Conservation (phyloP, 2,329 filamentous ascomycete species). For the Venturiaceae sp. region DNA sequence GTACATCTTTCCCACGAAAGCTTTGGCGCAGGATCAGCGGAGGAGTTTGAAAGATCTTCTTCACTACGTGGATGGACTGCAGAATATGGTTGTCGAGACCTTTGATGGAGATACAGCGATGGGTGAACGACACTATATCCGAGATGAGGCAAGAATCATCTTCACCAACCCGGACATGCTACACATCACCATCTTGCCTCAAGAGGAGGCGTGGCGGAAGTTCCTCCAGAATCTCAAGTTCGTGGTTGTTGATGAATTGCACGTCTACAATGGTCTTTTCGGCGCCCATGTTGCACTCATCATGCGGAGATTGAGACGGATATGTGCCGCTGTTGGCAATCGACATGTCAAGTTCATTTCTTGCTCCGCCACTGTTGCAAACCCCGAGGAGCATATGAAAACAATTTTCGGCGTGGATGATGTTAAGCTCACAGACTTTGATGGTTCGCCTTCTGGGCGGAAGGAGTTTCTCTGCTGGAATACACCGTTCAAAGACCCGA, state of each 20-base stretch:
- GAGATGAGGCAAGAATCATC: constrained; percentile 83
- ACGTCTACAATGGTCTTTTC: constrained; percentile 93
- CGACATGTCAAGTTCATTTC: constrained; percentile 79
- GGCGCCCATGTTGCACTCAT: constrained; percentile 91
- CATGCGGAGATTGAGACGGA: constrained; percentile 77
- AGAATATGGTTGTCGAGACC: constrained; percentile 73
- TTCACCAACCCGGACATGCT: constrained; percentile 99
- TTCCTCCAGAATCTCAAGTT: constrained; percentile 86
- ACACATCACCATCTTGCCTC: constrained; percentile 84
- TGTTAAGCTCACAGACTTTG: constrained; percentile 75
- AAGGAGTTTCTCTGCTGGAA: constrained; percentile 99
- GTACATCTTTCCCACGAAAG: constrained; percentile 98
- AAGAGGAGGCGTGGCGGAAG: constrained; percentile 79
- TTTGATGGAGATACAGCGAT: constrained; percentile 94
- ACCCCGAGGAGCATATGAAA: constrained; percentile 83
- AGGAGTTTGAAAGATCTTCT: constrained; percentile 81
- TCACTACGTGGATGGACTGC: constrained; percentile 66
- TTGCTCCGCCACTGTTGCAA: constrained; percentile 92
- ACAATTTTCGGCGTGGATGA: constrained; percentile 85
- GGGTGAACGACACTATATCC: constrained; percentile 64
- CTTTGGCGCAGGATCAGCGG: constrained; percentile 86
- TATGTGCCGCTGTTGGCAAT: constrained; percentile 88
- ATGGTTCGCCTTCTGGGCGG: constrained; percentile 82
- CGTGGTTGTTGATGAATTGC: constrained; percentile 77
- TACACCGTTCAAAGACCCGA: constrained; percentile 84